Percentiles rank a stretch among this genome's conserved stretches.
phyloP scores from a whole-genome alignment of 306 rosid species.

The Benincasa hispida region DNA sequence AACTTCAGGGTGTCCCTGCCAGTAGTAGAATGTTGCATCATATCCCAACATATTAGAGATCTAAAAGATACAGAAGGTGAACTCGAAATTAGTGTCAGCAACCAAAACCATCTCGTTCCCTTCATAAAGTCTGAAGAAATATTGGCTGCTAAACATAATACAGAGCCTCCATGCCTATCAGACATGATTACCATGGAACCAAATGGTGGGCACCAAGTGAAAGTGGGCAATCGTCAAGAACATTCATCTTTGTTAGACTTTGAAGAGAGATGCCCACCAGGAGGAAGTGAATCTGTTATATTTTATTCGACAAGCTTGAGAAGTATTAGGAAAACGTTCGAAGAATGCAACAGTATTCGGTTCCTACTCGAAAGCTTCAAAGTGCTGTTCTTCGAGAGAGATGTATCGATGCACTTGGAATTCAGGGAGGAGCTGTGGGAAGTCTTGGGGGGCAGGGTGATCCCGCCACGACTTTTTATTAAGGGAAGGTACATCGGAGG shows the following conservation, averaged over 20 bases:
- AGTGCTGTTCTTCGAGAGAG: slow-evolving; percentile 57
- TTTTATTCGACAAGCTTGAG: slow-evolving; percentile 83
- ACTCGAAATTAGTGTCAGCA: slow-evolving; percentile 12
- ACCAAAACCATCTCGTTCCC: slow-evolving; percentile 17
- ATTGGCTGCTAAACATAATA: slow-evolving; percentile 5
- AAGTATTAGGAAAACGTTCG: slow-evolving; percentile 74
- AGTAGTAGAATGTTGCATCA: slow-evolving; percentile 12
- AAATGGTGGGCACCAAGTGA: background rate
- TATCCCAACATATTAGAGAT: slow-evolving; percentile 25
- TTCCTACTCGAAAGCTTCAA: slow-evolving; percentile 66
- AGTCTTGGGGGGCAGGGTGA: slow-evolving; percentile 45
- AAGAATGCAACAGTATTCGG: slow-evolving; percentile 52
- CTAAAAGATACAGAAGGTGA: slow-evolving; percentile 27
- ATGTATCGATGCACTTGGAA: slow-evolving; percentile 67
- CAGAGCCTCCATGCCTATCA: slow-evolving; percentile 4
- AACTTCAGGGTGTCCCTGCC: slow-evolving; percentile 13
- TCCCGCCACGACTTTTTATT: slow-evolving; percentile 85
- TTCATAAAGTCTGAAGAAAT: slow-evolving; percentile 16
- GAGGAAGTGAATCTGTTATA: slow-evolving; percentile 44
- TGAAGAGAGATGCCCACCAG: slow-evolving; percentile 70
- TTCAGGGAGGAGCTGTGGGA: slow-evolving; percentile 79
- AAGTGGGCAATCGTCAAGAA: slow-evolving; percentile 17
- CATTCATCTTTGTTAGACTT: slow-evolving; percentile 38
- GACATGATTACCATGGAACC: background rate
- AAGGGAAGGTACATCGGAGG: slow-evolving; percentile 89